Percentiles rank a stretch among this genome's conserved stretches.
These are phyloP conservation scores for Asterionellopsis glacialis DNA, from an alignment of 108 stramenopile species.

Conservation along the genomic window DNA sequence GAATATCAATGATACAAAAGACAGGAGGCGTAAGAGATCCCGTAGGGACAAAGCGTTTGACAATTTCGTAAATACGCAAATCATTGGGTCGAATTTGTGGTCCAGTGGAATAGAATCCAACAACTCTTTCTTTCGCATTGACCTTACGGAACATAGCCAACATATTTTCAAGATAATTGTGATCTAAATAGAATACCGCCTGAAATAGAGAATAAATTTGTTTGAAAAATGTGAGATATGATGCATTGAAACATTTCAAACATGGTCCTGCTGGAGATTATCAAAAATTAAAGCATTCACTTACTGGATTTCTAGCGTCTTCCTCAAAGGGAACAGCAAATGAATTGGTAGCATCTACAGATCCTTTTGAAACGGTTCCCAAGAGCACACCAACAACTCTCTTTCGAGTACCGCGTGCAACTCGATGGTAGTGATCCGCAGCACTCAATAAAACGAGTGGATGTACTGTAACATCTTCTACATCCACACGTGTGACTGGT, in stretches of 20 bases:
- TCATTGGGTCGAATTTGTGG: slow-evolving; percentile 90
- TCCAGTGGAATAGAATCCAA: slow-evolving; percentile 94
- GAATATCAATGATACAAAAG: slow-evolving; percentile 98
- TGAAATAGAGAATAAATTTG: slow-evolving; percentile 6
- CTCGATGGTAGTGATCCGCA: slow-evolving; percentile 98
- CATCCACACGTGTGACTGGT: neutral
- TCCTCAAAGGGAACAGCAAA: slow-evolving; percentile 99
- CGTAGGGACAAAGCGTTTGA: slow-evolving; percentile 69
- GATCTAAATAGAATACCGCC: slow-evolving; percentile 95
- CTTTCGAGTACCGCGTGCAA: slow-evolving; percentile 93
- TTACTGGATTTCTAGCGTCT: slow-evolving; percentile 83
- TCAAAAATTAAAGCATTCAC: slow-evolving; percentile 7
- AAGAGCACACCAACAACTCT: slow-evolving; percentile 97
- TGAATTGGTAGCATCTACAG: slow-evolving; percentile 86
- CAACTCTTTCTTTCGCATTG: slow-evolving; percentile 88
- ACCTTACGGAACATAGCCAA: slow-evolving; percentile 78
- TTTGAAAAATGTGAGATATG: neutral
- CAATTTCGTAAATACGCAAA: slow-evolving; percentile 79
- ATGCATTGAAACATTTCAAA: neutral
- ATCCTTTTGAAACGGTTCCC: slow-evolving; percentile 72
- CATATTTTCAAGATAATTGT: slow-evolving; percentile 96
- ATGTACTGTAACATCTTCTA: slow-evolving; percentile 86
- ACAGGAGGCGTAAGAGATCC: slow-evolving; percentile 65
- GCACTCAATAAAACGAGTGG: slow-evolving; percentile 95
- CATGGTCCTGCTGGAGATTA: neutral